These are phyloP conservation scores for Cenchrus americanus DNA, from an alignment of 176 grass and related monocot species.

Conservation along the genomic window DNA sequence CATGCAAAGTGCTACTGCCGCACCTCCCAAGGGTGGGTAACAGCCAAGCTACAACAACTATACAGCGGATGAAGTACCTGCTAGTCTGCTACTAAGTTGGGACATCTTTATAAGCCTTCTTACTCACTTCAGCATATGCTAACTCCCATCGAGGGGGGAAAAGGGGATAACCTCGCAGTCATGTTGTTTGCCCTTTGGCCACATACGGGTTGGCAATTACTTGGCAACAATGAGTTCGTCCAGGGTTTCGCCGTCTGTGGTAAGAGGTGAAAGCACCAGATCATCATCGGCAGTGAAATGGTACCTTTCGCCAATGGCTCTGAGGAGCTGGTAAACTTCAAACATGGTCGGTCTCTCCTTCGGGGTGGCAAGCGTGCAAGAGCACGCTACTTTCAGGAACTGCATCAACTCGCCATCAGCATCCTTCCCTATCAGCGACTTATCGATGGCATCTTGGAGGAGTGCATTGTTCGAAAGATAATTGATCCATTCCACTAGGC, in stretches of 20 bases:
- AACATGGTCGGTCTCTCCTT: slow-evolving; percentile 98
- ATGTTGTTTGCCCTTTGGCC: slow-evolving; percentile 23
- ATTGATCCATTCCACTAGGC: slow-evolving; percentile 76
- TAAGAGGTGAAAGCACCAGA: slow-evolving; percentile 62
- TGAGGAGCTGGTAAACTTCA: slow-evolving; percentile 86
- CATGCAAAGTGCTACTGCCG: slow-evolving; percentile 29
- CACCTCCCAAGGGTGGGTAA: slow-evolving; percentile 33
- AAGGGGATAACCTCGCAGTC: neutral
- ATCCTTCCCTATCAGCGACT: slow-evolving; percentile 63
- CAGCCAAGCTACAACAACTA: slow-evolving; percentile 46
- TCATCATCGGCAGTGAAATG: slow-evolving; percentile 69
- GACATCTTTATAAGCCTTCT: slow-evolving; percentile 18
- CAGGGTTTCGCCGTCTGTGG: slow-evolving; percentile 51
- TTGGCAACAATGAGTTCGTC: slow-evolving; percentile 82
- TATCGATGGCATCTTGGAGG: slow-evolving; percentile 69
- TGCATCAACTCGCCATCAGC: slow-evolving; percentile 66
- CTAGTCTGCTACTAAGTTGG: slow-evolving; percentile 27
- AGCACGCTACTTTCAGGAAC: slow-evolving; percentile 77
- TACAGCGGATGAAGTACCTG: slow-evolving; percentile 36
- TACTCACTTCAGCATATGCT: slow-evolving; percentile 35
- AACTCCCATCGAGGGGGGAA: slow-evolving; percentile 13
- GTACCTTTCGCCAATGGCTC: slow-evolving; percentile 81
- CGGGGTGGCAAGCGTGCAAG: slow-evolving; percentile 55
- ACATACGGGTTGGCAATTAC: slow-evolving; percentile 28
- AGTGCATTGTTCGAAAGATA: slow-evolving; percentile 61